These are phyloP conservation scores for Cercospora nicotianae DNA, from an alignment of 2,329 filamentous ascomycete species.

Conservation along the genomic window DNA sequence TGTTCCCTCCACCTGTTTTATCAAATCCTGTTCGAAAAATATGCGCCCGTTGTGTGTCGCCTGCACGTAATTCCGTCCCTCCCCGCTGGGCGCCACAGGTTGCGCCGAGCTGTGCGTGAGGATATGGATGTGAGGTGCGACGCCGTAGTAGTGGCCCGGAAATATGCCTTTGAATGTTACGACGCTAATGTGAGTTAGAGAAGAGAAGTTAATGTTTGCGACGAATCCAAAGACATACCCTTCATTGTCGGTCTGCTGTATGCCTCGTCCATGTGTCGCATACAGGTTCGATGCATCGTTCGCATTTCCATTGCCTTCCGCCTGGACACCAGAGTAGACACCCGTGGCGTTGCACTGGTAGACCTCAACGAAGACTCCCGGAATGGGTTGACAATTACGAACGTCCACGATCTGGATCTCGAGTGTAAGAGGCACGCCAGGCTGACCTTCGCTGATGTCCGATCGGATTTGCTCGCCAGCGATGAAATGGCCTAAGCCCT, in stretches of 20 bases:
- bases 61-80: conserved; percentile 28
- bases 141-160: conserved; percentile 46
- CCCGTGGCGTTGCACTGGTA: conserved; percentile 49
- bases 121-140: conserved; percentile 44
- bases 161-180: conserved; percentile 46
- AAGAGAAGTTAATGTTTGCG: neutral
- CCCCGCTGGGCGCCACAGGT: neutral
- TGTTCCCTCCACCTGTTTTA: conserved; percentile 51
- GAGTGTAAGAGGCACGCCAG: conserved; percentile 44
- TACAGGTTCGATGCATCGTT: conserved; percentile 35
- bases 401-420: conserved; percentile 49
- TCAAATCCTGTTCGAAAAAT: conserved; percentile 63
- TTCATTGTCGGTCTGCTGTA: conserved; percentile 43
- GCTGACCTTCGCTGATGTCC: conserved; percentile 45
- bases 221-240: conserved; percentile 27
- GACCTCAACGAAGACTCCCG: conserved; percentile 45
- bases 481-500: conserved; percentile 31
- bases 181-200: conserved; percentile 36
- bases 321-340: conserved; percentile 44
- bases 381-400: conserved; percentile 44
- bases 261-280: conserved; percentile 43
- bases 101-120: conserved; percentile 11
- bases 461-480: conserved; percentile 41
- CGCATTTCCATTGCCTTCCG: conserved; percentile 39
- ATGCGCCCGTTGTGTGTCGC: conserved; percentile 63